Evolutionary conservation across 192 early-diverging fungal genomes (phyloP).

Genomic region (Entomortierella beljakovae): DNA sequence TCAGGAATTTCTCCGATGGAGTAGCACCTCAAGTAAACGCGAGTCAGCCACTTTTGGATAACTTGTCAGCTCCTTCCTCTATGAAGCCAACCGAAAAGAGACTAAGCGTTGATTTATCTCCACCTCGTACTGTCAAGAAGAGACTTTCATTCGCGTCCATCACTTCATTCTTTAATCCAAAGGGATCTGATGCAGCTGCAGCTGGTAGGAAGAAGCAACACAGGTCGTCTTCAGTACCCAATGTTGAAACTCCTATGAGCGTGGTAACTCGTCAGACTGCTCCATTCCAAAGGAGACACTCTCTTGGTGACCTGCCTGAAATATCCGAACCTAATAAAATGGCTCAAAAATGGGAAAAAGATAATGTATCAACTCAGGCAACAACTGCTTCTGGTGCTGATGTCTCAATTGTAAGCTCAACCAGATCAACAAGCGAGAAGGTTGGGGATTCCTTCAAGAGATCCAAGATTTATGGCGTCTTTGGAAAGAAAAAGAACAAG

Average conservation of each 20-base stretch:
- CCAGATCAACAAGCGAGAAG: neutral
- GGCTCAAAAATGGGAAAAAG: slow-evolving; percentile 22
- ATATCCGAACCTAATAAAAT: neutral
- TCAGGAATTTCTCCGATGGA: neutral
- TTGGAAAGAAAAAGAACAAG: slow-evolving; percentile 17
- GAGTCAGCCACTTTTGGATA: too few species aligned
- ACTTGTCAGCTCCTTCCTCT: too few species aligned
- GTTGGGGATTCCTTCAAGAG: slow-evolving; percentile 1
- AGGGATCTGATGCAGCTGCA: slow-evolving; percentile 1
- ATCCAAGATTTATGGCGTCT: slow-evolving; percentile 31
- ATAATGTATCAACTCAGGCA: slow-evolving; percentile 8
- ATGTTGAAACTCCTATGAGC: slow-evolving; percentile 25
- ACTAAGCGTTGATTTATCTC: slow-evolving; percentile 13
- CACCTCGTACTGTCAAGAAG: slow-evolving; percentile 26
- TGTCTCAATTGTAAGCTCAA: neutral
- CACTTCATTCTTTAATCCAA: slow-evolving; percentile 41
- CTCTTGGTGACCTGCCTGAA: slow-evolving; percentile 25
- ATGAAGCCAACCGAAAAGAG: slow-evolving; percentile 7
- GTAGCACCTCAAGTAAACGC: neutral
- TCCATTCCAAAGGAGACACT: slow-evolving; percentile 29
- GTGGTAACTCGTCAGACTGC: slow-evolving; percentile 20
- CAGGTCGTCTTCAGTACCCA: slow-evolving; percentile 36
- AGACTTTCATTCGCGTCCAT: slow-evolving; percentile 43
- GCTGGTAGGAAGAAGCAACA: slow-evolving; percentile 28
- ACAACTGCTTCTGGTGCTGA: slow-evolving; percentile 2